Base-by-base conservation (phyloP, 345 rosid genomes). In the Eucalyptus pumila region DNA sequence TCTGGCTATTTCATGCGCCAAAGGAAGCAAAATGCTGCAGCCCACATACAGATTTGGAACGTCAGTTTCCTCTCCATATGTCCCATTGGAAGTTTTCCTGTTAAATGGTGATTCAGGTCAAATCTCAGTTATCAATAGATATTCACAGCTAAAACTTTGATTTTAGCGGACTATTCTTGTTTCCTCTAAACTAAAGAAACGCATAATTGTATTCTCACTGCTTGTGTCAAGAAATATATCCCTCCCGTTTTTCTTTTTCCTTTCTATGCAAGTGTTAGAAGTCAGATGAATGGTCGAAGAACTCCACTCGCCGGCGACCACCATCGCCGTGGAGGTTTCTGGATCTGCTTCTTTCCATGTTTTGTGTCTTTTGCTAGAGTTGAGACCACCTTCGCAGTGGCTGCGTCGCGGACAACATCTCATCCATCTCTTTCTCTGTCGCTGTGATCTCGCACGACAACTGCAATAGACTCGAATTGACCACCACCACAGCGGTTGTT, bases 21-120 rank as follows among this genome's bases (percentile, higher is more conserved):
- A 93, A 92, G 97, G 99, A 40, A 94, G 97, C 94, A 95, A 91
- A 91, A 87, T 98, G 87, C 88, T 98, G 92, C 99, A 98, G 89
- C 99, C 99, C 47, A 91, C 97, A 0, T 96, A 97, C 92, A 94
- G 97, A 91, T 96, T 97, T 91, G 98, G 98, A 88, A 95, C 95
- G 76, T 92, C 91, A 16, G 87, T 91, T 51, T 93, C 94, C 26
- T 95, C 96, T 87, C 96, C 97, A 54, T 97, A 98, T 87, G 94
- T 94, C 34, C 99, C 99, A 62, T 92, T 96, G 89, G 97, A 97
- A 92, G 96, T 97, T 62, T 96, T 94, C 91, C 92, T 97, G 88
- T 93, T 98, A 87, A 95, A 97, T 48, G 98, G 99, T 86, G 99
- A 97, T 86, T 96, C 99, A 5, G 97, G 99, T 91, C 98, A 93